These are phyloP conservation scores for Ophiostoma triangulosporum DNA, from an alignment of 2,329 filamentous ascomycete species.

Conservation along the genomic window DNA sequence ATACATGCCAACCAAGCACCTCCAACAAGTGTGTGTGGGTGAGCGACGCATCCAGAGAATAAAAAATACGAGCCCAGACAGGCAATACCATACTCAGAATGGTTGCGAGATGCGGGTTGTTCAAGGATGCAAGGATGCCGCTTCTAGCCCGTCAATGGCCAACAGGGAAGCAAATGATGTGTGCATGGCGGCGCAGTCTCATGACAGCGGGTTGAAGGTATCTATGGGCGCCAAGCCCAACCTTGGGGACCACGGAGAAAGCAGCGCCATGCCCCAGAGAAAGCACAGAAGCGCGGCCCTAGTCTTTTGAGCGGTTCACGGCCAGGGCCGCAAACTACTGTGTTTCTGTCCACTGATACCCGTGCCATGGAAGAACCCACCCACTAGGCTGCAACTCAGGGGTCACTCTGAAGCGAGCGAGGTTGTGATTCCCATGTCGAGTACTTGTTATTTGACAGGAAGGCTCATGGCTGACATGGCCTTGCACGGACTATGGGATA, in stretches of 20 bases:
- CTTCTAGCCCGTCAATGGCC: background rate
- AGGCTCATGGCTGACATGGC: no score
- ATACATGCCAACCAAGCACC: no score
- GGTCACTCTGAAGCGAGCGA: background rate
- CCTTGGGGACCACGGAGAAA: background rate
- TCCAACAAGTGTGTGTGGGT: no score
- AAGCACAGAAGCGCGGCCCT: no score
- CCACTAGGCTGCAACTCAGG: background rate
- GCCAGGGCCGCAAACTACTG: conserved; percentile 8
- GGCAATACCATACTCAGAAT: background rate
- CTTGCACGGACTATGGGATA: no score
- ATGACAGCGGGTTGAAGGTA: background rate
- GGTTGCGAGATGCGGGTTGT: background rate
- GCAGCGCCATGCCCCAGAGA: background rate
- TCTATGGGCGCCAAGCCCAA: background rate
- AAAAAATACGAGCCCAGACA: background rate
- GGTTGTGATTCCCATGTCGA: background rate
- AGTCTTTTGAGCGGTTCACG: conserved; percentile 2
- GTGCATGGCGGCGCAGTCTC: background rate
- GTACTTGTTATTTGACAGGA: no score
- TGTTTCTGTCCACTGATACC: conserved; percentile 3
- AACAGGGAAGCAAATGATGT: background rate
- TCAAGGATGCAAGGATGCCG: no score
- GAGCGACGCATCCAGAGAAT: background rate
- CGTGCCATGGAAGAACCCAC: conserved; percentile 3